phyloP scores from a whole-genome alignment of 2,329 filamentous ascomycete species.

The Lasiodiplodia sp. region DNA sequence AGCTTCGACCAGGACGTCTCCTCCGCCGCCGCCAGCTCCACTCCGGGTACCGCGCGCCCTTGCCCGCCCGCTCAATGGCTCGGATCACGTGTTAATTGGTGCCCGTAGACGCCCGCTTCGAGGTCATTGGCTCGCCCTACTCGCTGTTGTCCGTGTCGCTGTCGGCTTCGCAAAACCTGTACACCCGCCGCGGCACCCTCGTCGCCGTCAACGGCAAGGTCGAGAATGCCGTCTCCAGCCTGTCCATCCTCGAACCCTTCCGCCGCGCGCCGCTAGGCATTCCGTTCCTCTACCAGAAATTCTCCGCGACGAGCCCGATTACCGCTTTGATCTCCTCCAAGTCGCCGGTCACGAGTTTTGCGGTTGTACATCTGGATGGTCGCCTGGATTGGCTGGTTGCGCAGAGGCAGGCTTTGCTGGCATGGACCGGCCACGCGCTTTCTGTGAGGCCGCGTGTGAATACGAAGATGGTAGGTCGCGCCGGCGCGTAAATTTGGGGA shows the following conservation, averaged over 20 bases:
- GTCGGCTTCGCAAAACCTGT: conserved; percentile 91
- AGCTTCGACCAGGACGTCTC: conserved; percentile 41
- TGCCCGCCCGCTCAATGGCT: conserved; percentile 22
- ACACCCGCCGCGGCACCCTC: conserved; percentile 88
- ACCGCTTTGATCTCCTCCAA: conserved; percentile 89
- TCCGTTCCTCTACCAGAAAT: conserved; percentile 91
- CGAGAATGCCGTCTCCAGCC: conserved; percentile 88
- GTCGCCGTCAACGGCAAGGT: conserved; percentile 89
- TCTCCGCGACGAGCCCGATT: conserved; percentile 86
- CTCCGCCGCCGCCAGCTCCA: conserved; percentile 25
- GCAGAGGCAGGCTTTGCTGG: conserved; percentile 86
- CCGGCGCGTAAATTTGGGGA: background rate
- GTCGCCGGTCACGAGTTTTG: conserved; percentile 84
- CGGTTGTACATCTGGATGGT: conserved; percentile 88
- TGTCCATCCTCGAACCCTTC: conserved; percentile 86
- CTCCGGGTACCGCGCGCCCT: conserved; percentile 21
- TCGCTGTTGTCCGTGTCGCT: conserved; percentile 93
- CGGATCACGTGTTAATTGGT: background rate
- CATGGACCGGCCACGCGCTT: conserved; percentile 93
- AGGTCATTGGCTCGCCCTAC: conserved; percentile 89
- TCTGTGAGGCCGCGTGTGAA: conserved; percentile 78
- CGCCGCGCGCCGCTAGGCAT: conserved; percentile 81
- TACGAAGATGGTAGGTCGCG: conserved; percentile 65
- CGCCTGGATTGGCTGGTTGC: conserved; percentile 94
- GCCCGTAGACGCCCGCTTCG: conserved; percentile 83